These are phyloP conservation scores for Yamadazyma mexicana DNA, from an alignment of 1,139 yeast species.

Conservation along the genomic window DNA sequence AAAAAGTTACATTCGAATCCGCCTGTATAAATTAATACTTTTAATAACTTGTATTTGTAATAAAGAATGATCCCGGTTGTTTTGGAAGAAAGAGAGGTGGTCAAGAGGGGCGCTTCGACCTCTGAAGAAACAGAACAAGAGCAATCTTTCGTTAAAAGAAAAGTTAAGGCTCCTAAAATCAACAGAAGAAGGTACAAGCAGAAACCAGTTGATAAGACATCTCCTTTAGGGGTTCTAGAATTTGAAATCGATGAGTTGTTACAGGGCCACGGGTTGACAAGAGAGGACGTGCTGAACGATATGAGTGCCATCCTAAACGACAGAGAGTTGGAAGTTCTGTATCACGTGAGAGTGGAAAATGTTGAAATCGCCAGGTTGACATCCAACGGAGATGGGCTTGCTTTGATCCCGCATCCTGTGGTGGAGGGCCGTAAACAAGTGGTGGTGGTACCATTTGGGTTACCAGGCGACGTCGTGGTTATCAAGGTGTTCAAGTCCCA, in stretches of 20 bases:
- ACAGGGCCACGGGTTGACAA: conserved; percentile 38
- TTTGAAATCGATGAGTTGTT: conserved; percentile 69
- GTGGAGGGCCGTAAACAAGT: conserved; percentile 40
- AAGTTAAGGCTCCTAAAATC: conserved; percentile 12
- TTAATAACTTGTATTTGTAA: neutral
- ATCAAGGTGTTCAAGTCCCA: conserved; percentile 78
- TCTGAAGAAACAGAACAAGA: neutral
- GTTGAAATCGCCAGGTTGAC: conserved; percentile 61
- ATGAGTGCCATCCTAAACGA: conserved; percentile 66
- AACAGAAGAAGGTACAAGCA: conserved; percentile 49
- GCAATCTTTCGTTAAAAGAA: conserved; percentile 13
- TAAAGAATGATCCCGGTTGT: conserved; percentile 8
- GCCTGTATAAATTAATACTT: neutral
- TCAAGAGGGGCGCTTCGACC: conserved; percentile 8
- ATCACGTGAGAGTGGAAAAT: conserved; percentile 58
- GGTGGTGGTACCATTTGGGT: conserved; percentile 76
- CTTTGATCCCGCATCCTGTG: conserved; percentile 59
- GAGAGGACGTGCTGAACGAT: conserved; percentile 58
- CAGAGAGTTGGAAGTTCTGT: conserved; percentile 45
- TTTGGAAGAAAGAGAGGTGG: neutral
- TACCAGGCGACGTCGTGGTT: conserved; percentile 79
- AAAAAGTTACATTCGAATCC: neutral
- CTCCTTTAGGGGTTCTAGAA: conserved; percentile 79
- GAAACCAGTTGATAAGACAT: conserved; percentile 69
- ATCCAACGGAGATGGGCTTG: conserved; percentile 82